Evolutionary conservation across 2,329 filamentous ascomycete genomes (phyloP).

Genomic region (Cladosporium halotolerans): DNA sequence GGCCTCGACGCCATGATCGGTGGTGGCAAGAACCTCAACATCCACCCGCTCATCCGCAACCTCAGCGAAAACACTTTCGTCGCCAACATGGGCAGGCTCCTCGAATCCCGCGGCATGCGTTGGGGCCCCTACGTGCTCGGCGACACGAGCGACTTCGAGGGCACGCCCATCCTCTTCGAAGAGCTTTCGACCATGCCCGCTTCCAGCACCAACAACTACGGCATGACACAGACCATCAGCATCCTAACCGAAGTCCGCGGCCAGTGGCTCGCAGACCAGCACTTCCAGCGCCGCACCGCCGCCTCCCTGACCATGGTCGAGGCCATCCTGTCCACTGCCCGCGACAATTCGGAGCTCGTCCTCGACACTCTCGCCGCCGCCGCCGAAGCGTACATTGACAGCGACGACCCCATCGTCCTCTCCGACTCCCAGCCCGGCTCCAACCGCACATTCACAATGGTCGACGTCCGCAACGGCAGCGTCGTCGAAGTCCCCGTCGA

Average conservation of each 20-base stretch:
- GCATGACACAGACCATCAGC: conserved; percentile 16
- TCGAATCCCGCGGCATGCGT: conserved; percentile 25
- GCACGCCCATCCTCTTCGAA: conserved; percentile 22
- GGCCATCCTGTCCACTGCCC: conserved; percentile 13
- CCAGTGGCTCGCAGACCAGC: conserved; percentile 17
- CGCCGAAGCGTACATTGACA: conserved; percentile 17
- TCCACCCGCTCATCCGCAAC: conserved; percentile 29
- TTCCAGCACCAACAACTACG: conserved; percentile 16
- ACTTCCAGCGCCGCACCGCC: conserved; percentile 19
- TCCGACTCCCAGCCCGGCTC: conserved; percentile 16
- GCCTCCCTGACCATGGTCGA: conserved; percentile 15
- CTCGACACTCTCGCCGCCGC: conserved; percentile 16
- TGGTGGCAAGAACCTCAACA: conserved; percentile 34
- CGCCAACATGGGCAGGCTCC: conserved; percentile 26
- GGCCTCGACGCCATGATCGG: conserved; percentile 32
- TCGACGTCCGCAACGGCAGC: conserved; percentile 16
- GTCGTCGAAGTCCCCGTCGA: conserved; percentile 16
- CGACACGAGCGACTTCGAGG: conserved; percentile 18
- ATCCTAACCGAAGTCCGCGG: conserved; percentile 18
- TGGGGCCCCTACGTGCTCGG: conserved; percentile 32
- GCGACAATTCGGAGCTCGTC: conserved; percentile 18
- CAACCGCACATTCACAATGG: conserved; percentile 18
- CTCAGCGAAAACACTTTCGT: conserved; percentile 32
- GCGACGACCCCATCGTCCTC: conserved; percentile 19
- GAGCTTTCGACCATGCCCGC: conserved; percentile 22